Evolutionary conservation across 2,329 filamentous ascomycete species (phyloP).

Genomic region (Diaporthe sp.): DNA sequence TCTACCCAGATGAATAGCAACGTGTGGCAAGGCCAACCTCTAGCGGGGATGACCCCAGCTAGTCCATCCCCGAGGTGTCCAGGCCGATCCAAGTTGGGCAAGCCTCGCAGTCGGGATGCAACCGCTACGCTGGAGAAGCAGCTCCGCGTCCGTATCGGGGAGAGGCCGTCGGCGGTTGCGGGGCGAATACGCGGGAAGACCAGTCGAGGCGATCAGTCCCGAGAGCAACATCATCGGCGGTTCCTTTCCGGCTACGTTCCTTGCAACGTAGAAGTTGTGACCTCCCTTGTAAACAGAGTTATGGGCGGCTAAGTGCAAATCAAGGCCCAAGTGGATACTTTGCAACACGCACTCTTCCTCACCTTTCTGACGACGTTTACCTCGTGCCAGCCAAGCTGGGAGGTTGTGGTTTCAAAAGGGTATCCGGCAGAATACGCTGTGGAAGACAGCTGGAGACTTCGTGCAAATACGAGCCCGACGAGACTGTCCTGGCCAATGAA

Average conservation of each 20-base stretch:
- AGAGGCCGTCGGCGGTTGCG: not conserved
- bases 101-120: not conserved
- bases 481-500: too few species aligned
- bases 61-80: not conserved
- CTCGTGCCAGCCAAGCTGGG: too few species aligned
- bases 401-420: too few species aligned
- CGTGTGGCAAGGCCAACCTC: not conserved
- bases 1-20: not conserved
- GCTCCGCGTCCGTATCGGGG: not conserved
- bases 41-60: not conserved
- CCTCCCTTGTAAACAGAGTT: too few species aligned
- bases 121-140: not conserved
- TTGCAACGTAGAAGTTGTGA: too few species aligned
- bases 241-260: fast-evolving
- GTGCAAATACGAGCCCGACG: not conserved
- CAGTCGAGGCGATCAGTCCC: not conserved
- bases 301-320: too few species aligned
- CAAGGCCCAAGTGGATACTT: too few species aligned
- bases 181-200: not conserved
- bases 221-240: too few species aligned
- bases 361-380: too few species aligned
- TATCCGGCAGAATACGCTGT: too few species aligned
- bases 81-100: not conserved
- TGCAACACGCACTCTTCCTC: too few species aligned
- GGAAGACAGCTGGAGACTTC: too few species aligned